Conservation (phyloP, 2,329 filamentous ascomycete genomes). For the Trichoderma semiorbis region DNA sequence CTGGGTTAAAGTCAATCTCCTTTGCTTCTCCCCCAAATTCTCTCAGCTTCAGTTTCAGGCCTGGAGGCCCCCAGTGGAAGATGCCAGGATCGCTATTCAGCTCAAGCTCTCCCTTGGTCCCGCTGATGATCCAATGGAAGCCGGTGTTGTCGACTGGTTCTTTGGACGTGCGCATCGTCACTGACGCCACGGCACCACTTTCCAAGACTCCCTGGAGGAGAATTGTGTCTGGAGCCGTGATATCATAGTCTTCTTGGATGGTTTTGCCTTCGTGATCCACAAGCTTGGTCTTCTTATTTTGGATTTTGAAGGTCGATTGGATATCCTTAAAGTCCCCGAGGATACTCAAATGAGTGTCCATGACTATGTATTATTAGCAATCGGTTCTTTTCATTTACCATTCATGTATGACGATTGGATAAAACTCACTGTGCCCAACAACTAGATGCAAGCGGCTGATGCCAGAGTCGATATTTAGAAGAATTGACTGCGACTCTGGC, state of each 20-base stretch:
- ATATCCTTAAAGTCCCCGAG: not conserved
- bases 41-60: not conserved
- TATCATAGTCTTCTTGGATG: not conserved
- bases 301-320: not conserved
- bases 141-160: constrained; percentile 1
- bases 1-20: not conserved
- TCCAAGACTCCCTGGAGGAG: constrained; percentile 4
- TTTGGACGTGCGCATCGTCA: not conserved
- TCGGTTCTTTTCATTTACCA: not conserved
- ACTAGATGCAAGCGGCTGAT: constrained; percentile 2
- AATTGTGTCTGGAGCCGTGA: constrained; percentile 6
- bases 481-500: not conserved
- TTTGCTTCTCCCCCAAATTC: not conserved
- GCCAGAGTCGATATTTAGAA: not conserved
- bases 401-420: not conserved
- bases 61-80: constrained; percentile 2
- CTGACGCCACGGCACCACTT: not conserved
- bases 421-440: not conserved
- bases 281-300: not conserved
- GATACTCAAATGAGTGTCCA: constrained; percentile 3
- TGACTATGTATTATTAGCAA: not conserved
- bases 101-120: not conserved
- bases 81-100: not conserved
- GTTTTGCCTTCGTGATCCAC: not conserved
- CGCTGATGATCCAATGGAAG: constrained; percentile 3